phyloP scores from a whole-genome alignment of 2,329 filamentous ascomycete species.

The Mycogone perniciosa region DNA sequence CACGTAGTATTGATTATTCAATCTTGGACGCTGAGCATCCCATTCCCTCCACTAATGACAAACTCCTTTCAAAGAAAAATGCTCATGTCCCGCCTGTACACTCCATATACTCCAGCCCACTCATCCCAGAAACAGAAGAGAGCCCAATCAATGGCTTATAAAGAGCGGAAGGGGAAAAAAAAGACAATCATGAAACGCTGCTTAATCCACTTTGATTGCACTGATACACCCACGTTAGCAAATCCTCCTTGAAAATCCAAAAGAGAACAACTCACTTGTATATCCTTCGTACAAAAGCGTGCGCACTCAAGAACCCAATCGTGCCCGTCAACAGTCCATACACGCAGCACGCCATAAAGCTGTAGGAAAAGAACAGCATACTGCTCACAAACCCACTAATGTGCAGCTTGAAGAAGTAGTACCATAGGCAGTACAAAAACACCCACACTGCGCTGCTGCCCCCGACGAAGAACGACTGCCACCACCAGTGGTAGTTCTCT shows the following conservation, averaged over 20 bases:
- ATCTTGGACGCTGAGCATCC: no score
- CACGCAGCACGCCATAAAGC: conserved; percentile 71
- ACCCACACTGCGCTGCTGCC: conserved; percentile 74
- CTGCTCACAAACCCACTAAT: conserved; percentile 74
- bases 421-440: conserved; percentile 77
- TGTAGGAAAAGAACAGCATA: conserved; percentile 80
- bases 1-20: no score
- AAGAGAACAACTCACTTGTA: conserved; percentile 55
- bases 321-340: conserved; percentile 79
- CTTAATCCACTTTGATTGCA: conserved; percentile 46
- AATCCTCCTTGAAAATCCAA: not conserved
- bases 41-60: no score
- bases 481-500: conserved; percentile 91
- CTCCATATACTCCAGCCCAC: no score
- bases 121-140: not conserved
- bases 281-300: conserved; percentile 76
- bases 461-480: conserved; percentile 78
- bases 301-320: conserved; percentile 76
- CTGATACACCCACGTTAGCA: conserved; percentile 24
- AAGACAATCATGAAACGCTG: not conserved
- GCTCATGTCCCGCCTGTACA: no score
- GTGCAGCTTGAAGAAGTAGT: conserved; percentile 73
- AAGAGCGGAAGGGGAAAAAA: no score
- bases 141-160: not conserved
- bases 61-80: no score